These are phyloP conservation scores for Phytophthora tubulina DNA, from an alignment of 352 stramenopile species.

Conservation along the genomic window DNA sequence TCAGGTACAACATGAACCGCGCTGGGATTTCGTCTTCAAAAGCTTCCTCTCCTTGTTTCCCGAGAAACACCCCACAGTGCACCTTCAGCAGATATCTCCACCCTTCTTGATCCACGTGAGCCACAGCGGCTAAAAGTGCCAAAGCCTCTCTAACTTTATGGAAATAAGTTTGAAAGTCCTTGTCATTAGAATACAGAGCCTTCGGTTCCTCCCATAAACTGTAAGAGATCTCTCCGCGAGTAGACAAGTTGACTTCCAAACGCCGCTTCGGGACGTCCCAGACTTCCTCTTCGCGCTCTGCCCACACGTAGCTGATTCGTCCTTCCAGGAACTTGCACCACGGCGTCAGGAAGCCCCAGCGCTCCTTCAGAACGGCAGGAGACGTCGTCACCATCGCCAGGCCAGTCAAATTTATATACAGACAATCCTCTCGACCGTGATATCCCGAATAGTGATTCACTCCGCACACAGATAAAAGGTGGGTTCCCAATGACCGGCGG, in stretches of 20 bases:
- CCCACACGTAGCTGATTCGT: constrained; percentile 13
- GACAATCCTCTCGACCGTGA: too few species aligned
- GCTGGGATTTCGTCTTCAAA: constrained; percentile 28
- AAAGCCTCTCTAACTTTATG: constrained; percentile 32
- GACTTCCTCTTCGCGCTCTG: constrained; percentile 23
- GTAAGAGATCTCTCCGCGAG: constrained; percentile 2
- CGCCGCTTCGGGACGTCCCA: constrained; percentile 24
- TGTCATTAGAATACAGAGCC: constrained; percentile 20
- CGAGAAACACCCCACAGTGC: constrained; percentile 34
- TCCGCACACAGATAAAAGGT: too few species aligned
- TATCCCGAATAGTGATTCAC: too few species aligned
- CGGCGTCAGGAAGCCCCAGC: constrained; percentile 34
- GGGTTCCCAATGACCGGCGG: too few species aligned
- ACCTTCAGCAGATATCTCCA: constrained; percentile 44
- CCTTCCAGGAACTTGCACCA: constrained; percentile 27
- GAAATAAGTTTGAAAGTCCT: constrained; percentile 12
- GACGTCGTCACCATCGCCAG: constrained; percentile 5
- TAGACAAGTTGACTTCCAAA: constrained; percentile 29
- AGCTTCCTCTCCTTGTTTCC: constrained; percentile 18
- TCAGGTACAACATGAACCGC: constrained; percentile 10
- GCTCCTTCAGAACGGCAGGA: constrained; percentile 12
- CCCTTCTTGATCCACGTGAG: constrained; percentile 23
- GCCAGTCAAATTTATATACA: too few species aligned
- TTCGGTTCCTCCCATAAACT: background rate
- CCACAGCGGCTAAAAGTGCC: constrained; percentile 43